Base-by-base conservation (phyloP, 345 rosid species). In the Aquilaria yunnanensis region DNA sequence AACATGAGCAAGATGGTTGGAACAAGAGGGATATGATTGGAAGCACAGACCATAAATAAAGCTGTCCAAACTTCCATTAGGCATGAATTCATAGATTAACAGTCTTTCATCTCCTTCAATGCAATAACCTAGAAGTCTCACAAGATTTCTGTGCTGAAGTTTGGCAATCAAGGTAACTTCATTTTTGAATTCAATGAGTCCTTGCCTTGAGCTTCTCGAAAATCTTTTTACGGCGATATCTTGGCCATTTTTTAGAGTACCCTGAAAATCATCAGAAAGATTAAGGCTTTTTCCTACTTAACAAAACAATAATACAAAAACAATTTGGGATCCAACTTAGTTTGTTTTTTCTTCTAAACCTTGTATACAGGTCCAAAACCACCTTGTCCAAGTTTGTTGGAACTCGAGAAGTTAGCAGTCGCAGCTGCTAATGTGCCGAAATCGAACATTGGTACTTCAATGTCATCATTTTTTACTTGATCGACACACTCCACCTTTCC, bases 161-260 rank as follows among this genome's bases (percentile, higher is more conserved):
- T 79, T 80, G 9, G 80, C 77, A 4, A 82, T 75, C 32, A 77
- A 47, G 16, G 53, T 71, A 2, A 72, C 82, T 55, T 82, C 84
- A 14, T 74, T 83, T 67, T 67, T 80, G 57, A 83, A 78, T 66
- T 83, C 88, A 9, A 57, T 56, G 32, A 56, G 0, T 43, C 88
- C 88, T 70, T 77, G 82, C 5, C 78, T 72, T 10, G 88, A 83
- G 63, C 55, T 67, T 47, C 16, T 54, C 0, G 85, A 78, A 10
- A 80, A 75, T 67, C 85, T 78, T 52, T 83, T 83, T 53, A 83
- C 79, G 6, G 82, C 88, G 4, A 83, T 75, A 63, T 81, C 79
- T 47, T 67, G 75, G 16, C 84, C 82, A 62, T 71, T 70, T 16
- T 4, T 11, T 2, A 83, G 61, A 12, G 43, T 71, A 4, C 89